Conservation (phyloP, 768 basidiomycete species). For the Psilocybe subaeruginosa region DNA sequence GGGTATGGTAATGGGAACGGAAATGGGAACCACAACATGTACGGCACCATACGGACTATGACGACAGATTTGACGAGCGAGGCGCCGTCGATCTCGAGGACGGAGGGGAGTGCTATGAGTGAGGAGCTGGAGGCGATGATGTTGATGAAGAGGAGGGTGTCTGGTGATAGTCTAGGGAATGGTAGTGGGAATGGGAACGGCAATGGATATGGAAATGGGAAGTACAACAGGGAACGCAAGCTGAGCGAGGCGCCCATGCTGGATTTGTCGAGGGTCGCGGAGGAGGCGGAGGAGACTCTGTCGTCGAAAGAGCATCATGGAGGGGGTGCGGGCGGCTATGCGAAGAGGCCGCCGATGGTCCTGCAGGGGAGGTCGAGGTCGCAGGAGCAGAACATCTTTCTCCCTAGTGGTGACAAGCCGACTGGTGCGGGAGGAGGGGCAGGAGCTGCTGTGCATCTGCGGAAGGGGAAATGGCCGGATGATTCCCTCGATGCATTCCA, state of each 20-base stretch:
- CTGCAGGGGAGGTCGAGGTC: slow-evolving; percentile 12
- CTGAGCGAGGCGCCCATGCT: slow-evolving; percentile 62
- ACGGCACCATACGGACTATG: slow-evolving; percentile 80
- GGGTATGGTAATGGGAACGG: background rate
- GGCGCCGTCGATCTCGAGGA: slow-evolving; percentile 67
- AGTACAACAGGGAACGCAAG: slow-evolving; percentile 54
- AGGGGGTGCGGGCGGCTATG: slow-evolving; percentile 9
- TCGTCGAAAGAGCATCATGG: slow-evolving; percentile 32
- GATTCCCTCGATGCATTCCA: slow-evolving; percentile 72
- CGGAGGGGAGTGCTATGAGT: slow-evolving; percentile 65
- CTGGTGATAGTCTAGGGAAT: slow-evolving; percentile 11
- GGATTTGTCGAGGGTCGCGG: slow-evolving; percentile 69
- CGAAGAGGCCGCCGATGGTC: slow-evolving; percentile 15
- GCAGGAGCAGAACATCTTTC: slow-evolving; percentile 23
- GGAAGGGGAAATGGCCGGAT: slow-evolving; percentile 84
- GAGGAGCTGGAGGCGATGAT: slow-evolving; percentile 45
- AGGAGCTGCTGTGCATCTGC: slow-evolving; percentile 50
- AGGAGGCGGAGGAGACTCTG: slow-evolving; percentile 68
- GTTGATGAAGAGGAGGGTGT: slow-evolving; percentile 24
- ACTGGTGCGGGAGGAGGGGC: slow-evolving; percentile 27
- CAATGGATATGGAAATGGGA: slow-evolving; percentile 7
- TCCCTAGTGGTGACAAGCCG: background rate
- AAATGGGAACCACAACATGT: slow-evolving; percentile 49
- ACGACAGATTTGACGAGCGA: slow-evolving; percentile 85
- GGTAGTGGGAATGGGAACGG: slow-evolving; percentile 14